These are phyloP conservation scores for Rubia peregrina DNA, from an alignment of 305 asterid genomes.

Conservation along the genomic window DNA sequence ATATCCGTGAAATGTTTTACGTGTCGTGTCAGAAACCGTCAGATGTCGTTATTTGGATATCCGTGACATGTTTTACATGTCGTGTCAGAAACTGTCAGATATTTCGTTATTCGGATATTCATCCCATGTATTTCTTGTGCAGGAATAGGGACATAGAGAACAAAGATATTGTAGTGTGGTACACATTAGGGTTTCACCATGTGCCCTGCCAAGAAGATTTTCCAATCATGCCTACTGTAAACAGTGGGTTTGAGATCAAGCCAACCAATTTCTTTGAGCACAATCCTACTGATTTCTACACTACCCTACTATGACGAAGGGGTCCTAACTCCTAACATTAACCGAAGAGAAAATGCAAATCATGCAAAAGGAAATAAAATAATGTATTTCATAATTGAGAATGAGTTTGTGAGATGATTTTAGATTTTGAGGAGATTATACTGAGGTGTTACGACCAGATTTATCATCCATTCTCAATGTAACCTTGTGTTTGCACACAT, in stretches of 20 bases:
- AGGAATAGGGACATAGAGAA: constrained; percentile 4
- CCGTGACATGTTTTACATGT: neutral
- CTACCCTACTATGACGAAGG: neutral
- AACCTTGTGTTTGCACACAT: too few relatives aligned
- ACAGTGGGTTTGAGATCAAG: neutral
- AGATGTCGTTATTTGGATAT: too few relatives aligned
- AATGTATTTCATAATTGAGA: too few relatives aligned
- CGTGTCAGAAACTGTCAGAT: neutral
- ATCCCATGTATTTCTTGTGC: neutral
- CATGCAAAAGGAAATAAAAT: too few relatives aligned
- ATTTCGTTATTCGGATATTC: neutral
- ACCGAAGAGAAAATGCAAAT: neutral
- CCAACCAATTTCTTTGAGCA: constrained; percentile 5
- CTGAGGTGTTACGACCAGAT: too few relatives aligned
- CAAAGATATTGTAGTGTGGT: neutral
- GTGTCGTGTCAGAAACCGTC: too few relatives aligned
- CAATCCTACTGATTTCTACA: neutral
- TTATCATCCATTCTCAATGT: too few relatives aligned
- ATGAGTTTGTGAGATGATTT: too few relatives aligned
- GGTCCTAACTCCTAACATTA: neutral
- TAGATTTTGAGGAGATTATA: too few relatives aligned
- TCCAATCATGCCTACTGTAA: neutral
- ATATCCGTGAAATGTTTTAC: too few relatives aligned
- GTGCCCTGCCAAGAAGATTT: neutral
- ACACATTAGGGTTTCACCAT: constrained; percentile 1